A percentile compares a stretch with the other conserved stretches of the same genome.
phyloP scores from a whole-genome alignment of 2,329 filamentous ascomycete species.

The Rutstroemia sp. region DNA sequence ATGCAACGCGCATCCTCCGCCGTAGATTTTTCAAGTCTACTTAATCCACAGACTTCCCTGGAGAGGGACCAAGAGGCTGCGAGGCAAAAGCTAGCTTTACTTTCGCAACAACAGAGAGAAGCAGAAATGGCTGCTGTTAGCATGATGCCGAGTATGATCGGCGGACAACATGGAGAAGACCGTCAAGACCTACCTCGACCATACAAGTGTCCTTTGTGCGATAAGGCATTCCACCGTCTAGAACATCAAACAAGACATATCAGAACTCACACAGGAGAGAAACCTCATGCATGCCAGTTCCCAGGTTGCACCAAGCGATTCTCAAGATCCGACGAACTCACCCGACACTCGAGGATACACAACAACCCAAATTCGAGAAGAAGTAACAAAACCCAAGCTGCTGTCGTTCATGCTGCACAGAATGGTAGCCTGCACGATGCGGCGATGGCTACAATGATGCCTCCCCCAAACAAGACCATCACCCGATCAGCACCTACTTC shows the following conservation, averaged over 20 bases:
- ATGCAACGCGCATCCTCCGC: slow-evolving; percentile 70
- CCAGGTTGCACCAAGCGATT: slow-evolving; percentile 96
- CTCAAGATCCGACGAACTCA: slow-evolving; percentile 92
- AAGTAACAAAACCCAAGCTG: slow-evolving; percentile 69
- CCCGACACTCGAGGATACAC: slow-evolving; percentile 94
- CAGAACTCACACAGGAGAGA: slow-evolving; percentile 94
- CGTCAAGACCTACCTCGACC: slow-evolving; percentile 73
- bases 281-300: slow-evolving; percentile 93
- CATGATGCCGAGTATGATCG: slow-evolving; percentile 29
- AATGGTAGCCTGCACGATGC: slow-evolving; percentile 44
- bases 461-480: slow-evolving; percentile 70
- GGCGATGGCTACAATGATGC: slow-evolving; percentile 60
- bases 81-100: slow-evolving; percentile 25
- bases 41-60: slow-evolving; percentile 50
- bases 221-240: slow-evolving; percentile 96
- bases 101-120: slow-evolving; percentile 30
- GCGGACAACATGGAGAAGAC: slow-evolving; percentile 31
- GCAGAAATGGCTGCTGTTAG: slow-evolving; percentile 46
- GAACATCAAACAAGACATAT: slow-evolving; percentile 92
- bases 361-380: slow-evolving; percentile 96
- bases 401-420: slow-evolving; percentile 39
- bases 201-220: slow-evolving; percentile 97
- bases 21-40: slow-evolving; percentile 68
- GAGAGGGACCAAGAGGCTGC: slow-evolving; percentile 29
- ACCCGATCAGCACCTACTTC: slow-evolving; percentile 86